Evolutionary conservation across 352 stramenopile species (phyloP), one percentile per base, ranked within the genome.

Genomic region (Phytophthora citricola): DNA sequence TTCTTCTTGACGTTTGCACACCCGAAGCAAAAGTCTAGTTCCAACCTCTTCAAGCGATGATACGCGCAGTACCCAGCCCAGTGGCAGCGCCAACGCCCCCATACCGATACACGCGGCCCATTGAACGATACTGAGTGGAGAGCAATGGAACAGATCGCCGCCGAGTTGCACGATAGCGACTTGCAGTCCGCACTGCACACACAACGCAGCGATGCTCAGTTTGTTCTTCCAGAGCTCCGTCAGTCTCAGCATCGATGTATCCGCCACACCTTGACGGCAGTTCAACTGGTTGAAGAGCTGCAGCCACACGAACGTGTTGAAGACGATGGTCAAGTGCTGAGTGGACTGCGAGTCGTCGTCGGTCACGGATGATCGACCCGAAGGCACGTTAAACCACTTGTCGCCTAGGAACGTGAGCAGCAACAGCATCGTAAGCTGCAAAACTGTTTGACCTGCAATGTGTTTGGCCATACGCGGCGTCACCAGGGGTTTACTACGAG

Each of bases 241-340:
- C 58, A 99, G 98, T 26, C 98, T 85, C 76, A 98, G 98, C 75
- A 89, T 91, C 31, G 94, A 75, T 71, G 96, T 88, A 69, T 97
- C 62, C 1, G 53, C 26, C 1, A 51, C 89, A 60, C 98, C 96
- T 63, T 80, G 78, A 31, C 71, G 77, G 11, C 64, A 63, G 55
- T 86, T 89, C 32, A 86, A 59, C 55, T 83, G 75, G 62, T 88
- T 86, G 67, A 85, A 98, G 24, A 98, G 81, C 81, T 98, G 91
- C 44, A 94, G 87, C 75, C 98, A 97, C 10, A 98, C 95, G 78
- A 98, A 98, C 32, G 91, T 90, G 78, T 98, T 98, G 87, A 98
- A 99, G 56, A 98, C 69, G 50, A 98, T 89, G 46, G 93, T 98
- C 74, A 95, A 97, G 83, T 98, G 94, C 63, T 89, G 61, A 7